Evolutionary conservation across 768 basidiomycete species (phyloP).

Genomic region (Lactarius indigo): DNA sequence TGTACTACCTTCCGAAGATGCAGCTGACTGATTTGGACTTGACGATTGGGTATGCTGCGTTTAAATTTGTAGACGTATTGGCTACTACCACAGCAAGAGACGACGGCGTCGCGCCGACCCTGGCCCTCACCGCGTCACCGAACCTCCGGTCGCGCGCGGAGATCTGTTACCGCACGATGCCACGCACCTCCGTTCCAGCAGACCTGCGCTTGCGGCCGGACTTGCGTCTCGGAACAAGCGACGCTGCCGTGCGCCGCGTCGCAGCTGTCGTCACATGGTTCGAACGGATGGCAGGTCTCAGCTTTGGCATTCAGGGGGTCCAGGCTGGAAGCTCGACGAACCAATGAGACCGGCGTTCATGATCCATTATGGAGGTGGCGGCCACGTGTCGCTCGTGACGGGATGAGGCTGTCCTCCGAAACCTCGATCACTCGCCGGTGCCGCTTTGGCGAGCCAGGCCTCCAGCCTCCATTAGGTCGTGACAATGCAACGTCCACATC

Average conservation of each 20-base stretch:
- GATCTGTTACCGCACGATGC: conserved; percentile 80
- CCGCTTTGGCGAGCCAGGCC: not conserved
- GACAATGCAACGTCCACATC: not conserved
- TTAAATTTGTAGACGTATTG: conserved; percentile 45
- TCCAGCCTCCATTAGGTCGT: conserved; percentile 1
- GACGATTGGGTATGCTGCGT: conserved; percentile 4
- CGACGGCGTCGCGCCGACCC: not conserved
- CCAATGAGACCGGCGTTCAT: not conserved
- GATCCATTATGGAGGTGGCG: not conserved
- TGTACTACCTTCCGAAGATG: not conserved
- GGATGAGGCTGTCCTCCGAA: conserved; percentile 20
- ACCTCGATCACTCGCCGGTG: not conserved
- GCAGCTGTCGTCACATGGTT: conserved; percentile 68
- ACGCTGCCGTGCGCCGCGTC: conserved; percentile 65
- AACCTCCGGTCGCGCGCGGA: conserved; percentile 56
- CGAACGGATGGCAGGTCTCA: conserved; percentile 64
- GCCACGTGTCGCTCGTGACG: not conserved
- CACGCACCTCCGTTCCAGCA: conserved; percentile 40
- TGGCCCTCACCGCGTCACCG: conserved; percentile 59
- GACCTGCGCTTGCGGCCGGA: conserved; percentile 66
- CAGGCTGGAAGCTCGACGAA: not conserved
- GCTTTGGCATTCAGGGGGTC: not conserved
- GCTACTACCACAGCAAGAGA: conserved; percentile 42
- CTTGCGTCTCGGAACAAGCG: conserved; percentile 64
- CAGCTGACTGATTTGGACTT: not conserved